Percentiles rank a stretch among this genome's conserved stretches.
Conservation (phyloP, 257 asterid genomes). For the Solanum appendiculatum region DNA sequence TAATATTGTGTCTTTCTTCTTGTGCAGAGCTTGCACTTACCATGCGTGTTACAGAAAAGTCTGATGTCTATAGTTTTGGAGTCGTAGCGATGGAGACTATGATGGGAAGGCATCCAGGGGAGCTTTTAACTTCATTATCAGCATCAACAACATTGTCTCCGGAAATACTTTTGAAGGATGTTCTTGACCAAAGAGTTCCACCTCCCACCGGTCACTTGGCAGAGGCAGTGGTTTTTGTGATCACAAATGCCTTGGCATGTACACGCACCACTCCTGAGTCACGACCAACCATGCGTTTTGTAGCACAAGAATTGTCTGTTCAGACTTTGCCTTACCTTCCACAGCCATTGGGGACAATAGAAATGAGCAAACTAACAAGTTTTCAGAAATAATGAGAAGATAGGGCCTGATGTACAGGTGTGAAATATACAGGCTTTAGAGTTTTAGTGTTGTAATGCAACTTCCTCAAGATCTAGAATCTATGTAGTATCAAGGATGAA, state of each 20-base stretch:
- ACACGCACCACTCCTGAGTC: conserved; percentile 41
- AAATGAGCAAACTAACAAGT: conserved; percentile 26
- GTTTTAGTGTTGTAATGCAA: neutral
- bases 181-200: conserved; percentile 59
- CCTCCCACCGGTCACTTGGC: conserved; percentile 53
- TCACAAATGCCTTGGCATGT: conserved; percentile 66
- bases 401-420: neutral
- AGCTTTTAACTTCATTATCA: conserved; percentile 44
- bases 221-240: conserved; percentile 54
- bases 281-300: conserved; percentile 71
- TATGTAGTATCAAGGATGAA: neutral
- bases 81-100: conserved; percentile 74
- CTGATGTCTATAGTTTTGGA: conserved; percentile 91
- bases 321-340: conserved; percentile 38
- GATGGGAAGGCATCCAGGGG: conserved; percentile 96
- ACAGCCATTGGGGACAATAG: conserved; percentile 37
- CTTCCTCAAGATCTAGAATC: neutral
- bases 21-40: conserved; percentile 76
- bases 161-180: conserved; percentile 40
- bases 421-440: neutral
- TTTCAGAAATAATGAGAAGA: conserved; percentile 19
- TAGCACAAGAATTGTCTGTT: conserved; percentile 74
- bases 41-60: conserved; percentile 76
- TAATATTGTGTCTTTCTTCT: neutral
- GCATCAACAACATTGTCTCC: conserved; percentile 23